Conservation (phyloP, 129 eudicot species). For the Chrysanthemum lavandulifolium region DNA sequence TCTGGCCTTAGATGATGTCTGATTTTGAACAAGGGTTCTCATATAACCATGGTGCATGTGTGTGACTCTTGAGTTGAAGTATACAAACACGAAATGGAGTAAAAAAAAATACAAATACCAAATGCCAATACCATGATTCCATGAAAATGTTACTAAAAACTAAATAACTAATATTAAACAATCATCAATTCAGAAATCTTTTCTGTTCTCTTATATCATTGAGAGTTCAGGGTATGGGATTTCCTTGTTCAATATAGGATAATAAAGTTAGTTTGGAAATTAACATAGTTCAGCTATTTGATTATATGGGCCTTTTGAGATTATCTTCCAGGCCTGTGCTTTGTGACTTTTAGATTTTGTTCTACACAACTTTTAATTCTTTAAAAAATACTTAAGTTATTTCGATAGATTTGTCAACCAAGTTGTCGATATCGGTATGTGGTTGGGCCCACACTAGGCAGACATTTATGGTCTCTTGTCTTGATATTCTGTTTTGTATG, state of each 20-base stretch:
- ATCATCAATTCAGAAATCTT: slow-evolving; percentile 14
- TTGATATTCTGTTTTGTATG: background rate
- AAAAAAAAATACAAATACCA: background rate
- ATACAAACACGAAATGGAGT: no score
- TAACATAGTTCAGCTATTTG: no score
- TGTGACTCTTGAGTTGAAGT: no score
- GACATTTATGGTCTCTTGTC: no score
- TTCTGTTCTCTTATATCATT: background rate
- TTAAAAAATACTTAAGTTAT: background rate
- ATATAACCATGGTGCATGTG: background rate
- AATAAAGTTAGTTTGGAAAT: no score
- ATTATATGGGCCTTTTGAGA: no score
- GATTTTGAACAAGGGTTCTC: background rate
- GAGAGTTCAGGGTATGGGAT: slow-evolving; percentile 17
- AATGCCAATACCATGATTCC: background rate
- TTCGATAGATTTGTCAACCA: slow-evolving; percentile 13
- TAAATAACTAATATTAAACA: slow-evolving; percentile 10
- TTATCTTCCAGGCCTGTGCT: no score
- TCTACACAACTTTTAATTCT: no score
- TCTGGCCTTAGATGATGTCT: background rate
- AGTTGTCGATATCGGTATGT: slow-evolving; percentile 1
- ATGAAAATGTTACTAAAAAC: slow-evolving; percentile 2
- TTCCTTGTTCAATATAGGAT: no score
- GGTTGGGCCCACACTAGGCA: background rate
- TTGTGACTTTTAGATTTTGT: no score